Conservation (phyloP, 306 rosid species). For the Erythrophleum fordii region DNA sequence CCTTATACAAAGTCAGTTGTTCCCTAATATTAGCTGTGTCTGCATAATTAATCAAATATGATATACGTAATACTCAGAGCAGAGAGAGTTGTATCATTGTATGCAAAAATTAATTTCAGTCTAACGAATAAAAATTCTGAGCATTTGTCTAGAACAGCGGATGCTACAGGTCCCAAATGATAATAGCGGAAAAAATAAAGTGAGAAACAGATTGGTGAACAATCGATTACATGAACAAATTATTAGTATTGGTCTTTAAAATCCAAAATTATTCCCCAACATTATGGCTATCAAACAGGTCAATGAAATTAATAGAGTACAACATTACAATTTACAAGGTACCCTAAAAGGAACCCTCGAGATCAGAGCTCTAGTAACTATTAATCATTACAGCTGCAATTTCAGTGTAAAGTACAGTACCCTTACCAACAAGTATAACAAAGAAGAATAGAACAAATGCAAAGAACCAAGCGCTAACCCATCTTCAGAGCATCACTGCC, state of each 20-base stretch:
- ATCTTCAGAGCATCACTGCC: slow-evolving; percentile 57
- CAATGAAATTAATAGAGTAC: background rate
- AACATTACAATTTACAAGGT: slow-evolving; percentile 21
- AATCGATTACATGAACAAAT: no score
- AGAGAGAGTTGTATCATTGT: no score
- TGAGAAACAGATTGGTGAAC: background rate
- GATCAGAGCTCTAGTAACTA: background rate
- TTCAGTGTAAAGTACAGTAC: background rate
- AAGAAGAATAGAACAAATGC: slow-evolving; percentile 18
- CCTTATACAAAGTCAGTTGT: no score
- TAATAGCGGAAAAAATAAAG: background rate
- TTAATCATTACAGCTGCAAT: slow-evolving; percentile 26
- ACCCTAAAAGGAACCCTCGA: background rate
- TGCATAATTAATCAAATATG: no score
- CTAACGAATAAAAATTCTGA: background rate
- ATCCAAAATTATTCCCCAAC: no score
- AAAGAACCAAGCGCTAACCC: slow-evolving; percentile 43
- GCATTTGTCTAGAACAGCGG: slow-evolving; percentile 2
- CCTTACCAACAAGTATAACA: background rate
- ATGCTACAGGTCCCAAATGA: slow-evolving; percentile 24
- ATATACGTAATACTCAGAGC: no score
- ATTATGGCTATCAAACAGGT: no score
- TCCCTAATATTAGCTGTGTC: no score
- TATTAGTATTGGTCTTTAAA: no score
- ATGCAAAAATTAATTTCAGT: background rate